Conservation (phyloP, 2,329 filamentous ascomycete genomes). For the Fulvia fulva region DNA sequence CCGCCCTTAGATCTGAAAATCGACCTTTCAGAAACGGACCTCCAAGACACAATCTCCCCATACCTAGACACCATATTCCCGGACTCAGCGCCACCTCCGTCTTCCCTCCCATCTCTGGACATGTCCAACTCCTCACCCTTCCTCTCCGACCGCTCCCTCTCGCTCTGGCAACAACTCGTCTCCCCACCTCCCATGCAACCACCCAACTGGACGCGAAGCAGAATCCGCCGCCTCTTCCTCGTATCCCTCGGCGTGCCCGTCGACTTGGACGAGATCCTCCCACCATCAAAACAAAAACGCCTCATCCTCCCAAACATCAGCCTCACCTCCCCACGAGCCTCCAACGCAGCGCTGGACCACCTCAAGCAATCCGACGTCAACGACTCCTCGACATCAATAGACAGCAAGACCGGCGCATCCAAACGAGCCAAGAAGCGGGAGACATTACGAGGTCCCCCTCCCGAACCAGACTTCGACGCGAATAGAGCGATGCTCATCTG, state of each 20-base stretch:
- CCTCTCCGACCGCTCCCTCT: slow-evolving; percentile 79
- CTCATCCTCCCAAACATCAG: slow-evolving; percentile 80
- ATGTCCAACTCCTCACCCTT: slow-evolving; percentile 56
- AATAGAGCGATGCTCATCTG: slow-evolving; percentile 74
- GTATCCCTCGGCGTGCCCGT: slow-evolving; percentile 94
- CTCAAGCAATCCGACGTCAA: slow-evolving; percentile 34
- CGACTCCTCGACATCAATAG: slow-evolving; percentile 30
- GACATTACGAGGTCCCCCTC: slow-evolving; percentile 56
- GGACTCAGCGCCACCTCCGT: slow-evolving; percentile 37
- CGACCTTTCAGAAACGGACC: slow-evolving; percentile 49
- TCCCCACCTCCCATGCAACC: slow-evolving; percentile 91
- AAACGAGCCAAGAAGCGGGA: slow-evolving; percentile 33
- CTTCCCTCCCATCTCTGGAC: slow-evolving; percentile 27
- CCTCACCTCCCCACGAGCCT: slow-evolving; percentile 35
- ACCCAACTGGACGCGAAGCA: slow-evolving; percentile 95
- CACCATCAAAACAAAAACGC: slow-evolving; percentile 97
- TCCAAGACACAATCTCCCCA: slow-evolving; percentile 44
- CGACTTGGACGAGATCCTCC: slow-evolving; percentile 94
- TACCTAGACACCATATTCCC: slow-evolving; percentile 50
- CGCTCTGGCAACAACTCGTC: slow-evolving; percentile 93
- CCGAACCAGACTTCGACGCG: slow-evolving; percentile 73
- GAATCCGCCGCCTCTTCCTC: slow-evolving; percentile 89
- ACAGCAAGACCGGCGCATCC: slow-evolving; percentile 28
- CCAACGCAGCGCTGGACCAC: slow-evolving; percentile 33
- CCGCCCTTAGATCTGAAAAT: slow-evolving; percentile 27